Evolutionary conservation across 2,329 filamentous ascomycete genomes (phyloP).

Genomic region (Capronia coronata): DNA sequence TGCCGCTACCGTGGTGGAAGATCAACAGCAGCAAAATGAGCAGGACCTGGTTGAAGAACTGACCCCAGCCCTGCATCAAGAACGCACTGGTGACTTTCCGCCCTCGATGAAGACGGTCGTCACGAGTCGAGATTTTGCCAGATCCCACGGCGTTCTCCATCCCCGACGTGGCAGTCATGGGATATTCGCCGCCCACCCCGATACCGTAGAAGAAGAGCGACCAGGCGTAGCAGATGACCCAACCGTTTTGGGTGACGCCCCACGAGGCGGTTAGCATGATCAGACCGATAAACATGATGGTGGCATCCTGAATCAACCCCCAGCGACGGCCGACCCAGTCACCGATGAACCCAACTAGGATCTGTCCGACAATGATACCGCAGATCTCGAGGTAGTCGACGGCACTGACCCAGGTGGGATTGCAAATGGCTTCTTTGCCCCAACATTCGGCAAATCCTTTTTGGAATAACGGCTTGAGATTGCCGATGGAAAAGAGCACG

Average conservation of each 20-base stretch:
- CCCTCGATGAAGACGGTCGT: constrained; percentile 90
- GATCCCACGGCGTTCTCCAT: constrained; percentile 87
- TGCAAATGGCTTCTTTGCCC: constrained; percentile 60
- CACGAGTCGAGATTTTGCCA: constrained; percentile 79
- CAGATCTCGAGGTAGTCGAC: constrained; percentile 88
- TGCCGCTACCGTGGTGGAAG: constrained; percentile 73
- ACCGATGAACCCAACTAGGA: constrained; percentile 73
- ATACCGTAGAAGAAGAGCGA: constrained; percentile 85
- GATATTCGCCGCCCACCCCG: constrained; percentile 57
- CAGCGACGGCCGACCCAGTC: constrained; percentile 82
- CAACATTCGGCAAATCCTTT: constrained; percentile 74
- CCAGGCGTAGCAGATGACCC: constrained; percentile 96
- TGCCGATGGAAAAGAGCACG: constrained; percentile 94
- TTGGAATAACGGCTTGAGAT: constrained; percentile 74
- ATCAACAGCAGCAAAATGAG: constrained; percentile 80
- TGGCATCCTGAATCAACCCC: constrained; percentile 90
- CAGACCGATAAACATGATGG: constrained; percentile 89
- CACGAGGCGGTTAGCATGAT: constrained; percentile 87
- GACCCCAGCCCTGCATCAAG: constrained; percentile 97
- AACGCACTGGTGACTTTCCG: constrained; percentile 94
- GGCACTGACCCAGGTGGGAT: constrained; percentile 70
- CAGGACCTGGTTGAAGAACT: constrained; percentile 86
- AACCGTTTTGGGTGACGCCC: constrained; percentile 80
- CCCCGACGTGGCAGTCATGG: constrained; percentile 90
- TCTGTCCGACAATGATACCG: constrained; percentile 92